These are phyloP conservation scores for Aureobasidium sp. DNA, from an alignment of 2,329 filamentous ascomycete genomes.

Conservation along the genomic window DNA sequence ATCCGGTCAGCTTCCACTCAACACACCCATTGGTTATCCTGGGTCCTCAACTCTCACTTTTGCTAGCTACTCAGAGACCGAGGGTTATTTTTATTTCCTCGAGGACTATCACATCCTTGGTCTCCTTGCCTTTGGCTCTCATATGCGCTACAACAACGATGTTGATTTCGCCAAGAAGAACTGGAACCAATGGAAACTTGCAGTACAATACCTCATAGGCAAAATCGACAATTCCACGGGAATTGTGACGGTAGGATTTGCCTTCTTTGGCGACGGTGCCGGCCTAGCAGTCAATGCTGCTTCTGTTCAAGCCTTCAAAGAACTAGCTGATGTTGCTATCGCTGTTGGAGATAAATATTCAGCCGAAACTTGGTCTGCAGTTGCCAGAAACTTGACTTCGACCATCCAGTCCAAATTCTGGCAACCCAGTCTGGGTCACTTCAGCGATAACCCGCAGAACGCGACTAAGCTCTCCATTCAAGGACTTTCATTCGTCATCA, in stretches of 20 bases:
- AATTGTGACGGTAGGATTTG: constrained; percentile 19
- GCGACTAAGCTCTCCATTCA: constrained; percentile 29
- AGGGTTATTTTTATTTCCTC: constrained; percentile 19
- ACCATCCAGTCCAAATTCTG: constrained; percentile 31
- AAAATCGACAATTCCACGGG: constrained; percentile 27
- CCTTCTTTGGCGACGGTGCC: constrained; percentile 28
- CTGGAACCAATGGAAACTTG: constrained; percentile 25
- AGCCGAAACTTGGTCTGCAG: constrained; percentile 21
- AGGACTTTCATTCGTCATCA: constrained; percentile 30
- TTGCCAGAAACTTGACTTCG: constrained; percentile 22
- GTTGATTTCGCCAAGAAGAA: constrained; percentile 18
- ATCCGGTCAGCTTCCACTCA: background rate
- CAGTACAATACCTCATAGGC: constrained; percentile 19
- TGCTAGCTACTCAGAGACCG: constrained; percentile 19
- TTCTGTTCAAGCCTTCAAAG: constrained; percentile 25
- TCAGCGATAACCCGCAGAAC: constrained; percentile 25
- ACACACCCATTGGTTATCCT: background rate
- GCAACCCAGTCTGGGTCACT: constrained; percentile 28
- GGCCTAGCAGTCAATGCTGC: constrained; percentile 26
- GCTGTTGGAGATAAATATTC: constrained; percentile 27
- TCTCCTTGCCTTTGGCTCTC: constrained; percentile 25
- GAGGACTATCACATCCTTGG: constrained; percentile 30
- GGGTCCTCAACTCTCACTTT: background rate
- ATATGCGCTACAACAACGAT: constrained; percentile 25
- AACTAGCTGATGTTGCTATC: constrained; percentile 25